Conservation (phyloP, 208 protist genomes). For the Crithidia expoeki region DNA sequence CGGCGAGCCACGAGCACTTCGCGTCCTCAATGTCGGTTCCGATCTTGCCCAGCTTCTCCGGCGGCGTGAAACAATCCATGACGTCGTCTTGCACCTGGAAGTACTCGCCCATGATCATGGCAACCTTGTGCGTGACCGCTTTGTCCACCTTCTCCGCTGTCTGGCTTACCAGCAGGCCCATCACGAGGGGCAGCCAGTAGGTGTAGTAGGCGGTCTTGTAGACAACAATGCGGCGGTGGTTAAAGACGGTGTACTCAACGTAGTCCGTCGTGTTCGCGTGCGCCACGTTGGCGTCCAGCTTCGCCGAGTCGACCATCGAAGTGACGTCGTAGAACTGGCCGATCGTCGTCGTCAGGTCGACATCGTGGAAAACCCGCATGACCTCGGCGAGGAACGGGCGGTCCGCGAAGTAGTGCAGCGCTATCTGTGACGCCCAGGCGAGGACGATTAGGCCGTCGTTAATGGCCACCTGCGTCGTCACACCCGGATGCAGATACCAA, state of each 20-base stretch:
- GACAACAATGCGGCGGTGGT: slow-evolving; percentile 94
- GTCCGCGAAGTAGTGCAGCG: slow-evolving; percentile 92
- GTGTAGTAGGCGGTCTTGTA: slow-evolving; percentile 99
- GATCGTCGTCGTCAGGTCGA: slow-evolving; percentile 93
- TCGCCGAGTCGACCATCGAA: slow-evolving; percentile 90
- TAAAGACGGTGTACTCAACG: slow-evolving; percentile 84
- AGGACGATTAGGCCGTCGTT: slow-evolving; percentile 97
- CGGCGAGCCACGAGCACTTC: slow-evolving; percentile 97
- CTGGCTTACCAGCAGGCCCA: slow-evolving; percentile 93
- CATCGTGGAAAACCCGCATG: slow-evolving; percentile 92
- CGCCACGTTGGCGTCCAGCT: slow-evolving; percentile 78
- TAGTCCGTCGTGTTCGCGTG: slow-evolving; percentile 79
- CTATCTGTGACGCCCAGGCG: slow-evolving; percentile 89
- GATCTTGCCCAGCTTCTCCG: slow-evolving; percentile 96
- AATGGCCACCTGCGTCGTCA: slow-evolving; percentile 93
- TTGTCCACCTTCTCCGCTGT: slow-evolving; percentile 63
- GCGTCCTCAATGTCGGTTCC: slow-evolving; percentile 98
- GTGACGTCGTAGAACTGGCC: slow-evolving; percentile 96
- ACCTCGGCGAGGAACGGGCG: slow-evolving; percentile 88
- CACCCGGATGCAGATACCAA: slow-evolving; percentile 93
- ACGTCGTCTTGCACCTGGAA: slow-evolving; percentile 99
- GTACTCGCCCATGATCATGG: slow-evolving; percentile 96
- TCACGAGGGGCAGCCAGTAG: slow-evolving; percentile 95
- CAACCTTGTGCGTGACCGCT: slow-evolving; percentile 71
- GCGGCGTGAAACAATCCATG: slow-evolving; percentile 97